These are phyloP conservation scores for Ganoderma sinense DNA, from an alignment of 1,284 basidiomycete species.

Conservation along the genomic window DNA sequence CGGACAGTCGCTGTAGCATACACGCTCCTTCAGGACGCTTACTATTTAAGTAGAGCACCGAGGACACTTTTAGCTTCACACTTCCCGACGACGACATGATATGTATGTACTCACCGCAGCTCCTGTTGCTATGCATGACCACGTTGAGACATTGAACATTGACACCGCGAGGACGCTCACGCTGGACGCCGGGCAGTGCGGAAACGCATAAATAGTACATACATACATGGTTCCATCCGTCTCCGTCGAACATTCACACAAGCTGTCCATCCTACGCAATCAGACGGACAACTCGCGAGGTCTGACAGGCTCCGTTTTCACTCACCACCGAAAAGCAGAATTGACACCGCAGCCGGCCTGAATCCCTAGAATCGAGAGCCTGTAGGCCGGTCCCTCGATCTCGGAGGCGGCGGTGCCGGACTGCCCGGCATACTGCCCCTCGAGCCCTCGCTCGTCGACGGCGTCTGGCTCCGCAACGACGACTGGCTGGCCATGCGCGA, in stretches of 20 bases:
- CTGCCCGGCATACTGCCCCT: conserved; percentile 43
- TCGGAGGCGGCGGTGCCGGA: conserved; percentile 60
- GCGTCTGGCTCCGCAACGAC: conserved; percentile 33
- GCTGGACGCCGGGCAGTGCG: background rate
- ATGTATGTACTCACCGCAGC: background rate
- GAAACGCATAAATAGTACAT: background rate
- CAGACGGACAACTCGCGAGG: background rate
- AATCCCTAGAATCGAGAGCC: conserved; percentile 33
- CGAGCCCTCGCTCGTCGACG: conserved; percentile 37
- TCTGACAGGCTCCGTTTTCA: background rate
- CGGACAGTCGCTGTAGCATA: conserved; percentile 1
- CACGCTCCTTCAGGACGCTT: background rate
- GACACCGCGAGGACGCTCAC: background rate
- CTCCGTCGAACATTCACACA: background rate
- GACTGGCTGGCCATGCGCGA: conserved; percentile 32
- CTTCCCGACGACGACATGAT: background rate
- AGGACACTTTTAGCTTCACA: background rate
- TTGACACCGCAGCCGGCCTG: conserved; percentile 31
- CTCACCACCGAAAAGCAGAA: background rate
- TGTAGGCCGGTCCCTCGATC: conserved; percentile 62
- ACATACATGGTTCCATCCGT: background rate
- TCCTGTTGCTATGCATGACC: background rate
- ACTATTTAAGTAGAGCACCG: background rate
- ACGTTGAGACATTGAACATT: background rate
- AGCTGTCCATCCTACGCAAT: background rate